These are phyloP conservation scores for Pseudotsuga menziesii DNA, from an alignment of 75 land plant genomes.

Conservation along the genomic window DNA sequence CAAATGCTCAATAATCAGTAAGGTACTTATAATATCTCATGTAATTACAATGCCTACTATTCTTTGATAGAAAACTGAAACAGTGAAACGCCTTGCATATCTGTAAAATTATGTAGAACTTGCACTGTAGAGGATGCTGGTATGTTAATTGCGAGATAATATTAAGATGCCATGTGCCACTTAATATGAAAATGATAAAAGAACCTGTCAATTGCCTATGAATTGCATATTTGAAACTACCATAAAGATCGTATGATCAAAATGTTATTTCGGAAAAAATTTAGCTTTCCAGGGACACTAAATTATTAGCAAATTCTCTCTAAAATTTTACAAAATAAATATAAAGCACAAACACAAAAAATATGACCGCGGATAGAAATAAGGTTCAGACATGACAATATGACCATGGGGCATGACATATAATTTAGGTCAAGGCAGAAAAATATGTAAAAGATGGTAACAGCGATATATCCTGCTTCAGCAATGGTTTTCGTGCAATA, in stretches of 20 bases:
- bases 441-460: too few relatives aligned
- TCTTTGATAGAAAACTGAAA: not conserved
- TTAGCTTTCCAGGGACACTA: not conserved
- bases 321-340: not conserved
- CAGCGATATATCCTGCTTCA: too few relatives aligned
- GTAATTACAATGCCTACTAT: not conserved
- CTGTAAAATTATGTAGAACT: not conserved
- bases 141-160: too few relatives aligned
- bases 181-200: not conserved
- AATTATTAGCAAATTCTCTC: not conserved
- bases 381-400: too few relatives aligned
- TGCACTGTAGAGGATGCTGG: not conserved
- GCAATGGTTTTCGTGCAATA: too few relatives aligned
- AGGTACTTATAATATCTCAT: not conserved
- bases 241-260: not conserved
- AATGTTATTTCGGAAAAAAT: not conserved
- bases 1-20: not conserved
- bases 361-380: too few relatives aligned
- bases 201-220: not conserved
- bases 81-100: not conserved
- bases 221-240: not conserved
- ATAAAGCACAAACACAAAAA: not conserved
- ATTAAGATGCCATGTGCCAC: not conserved
- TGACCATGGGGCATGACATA: too few relatives aligned
- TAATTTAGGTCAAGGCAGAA: too few relatives aligned